Evolutionary conservation across 2,329 filamentous ascomycete genomes (phyloP).

Genomic region (Ophiostoma australiae): DNA sequence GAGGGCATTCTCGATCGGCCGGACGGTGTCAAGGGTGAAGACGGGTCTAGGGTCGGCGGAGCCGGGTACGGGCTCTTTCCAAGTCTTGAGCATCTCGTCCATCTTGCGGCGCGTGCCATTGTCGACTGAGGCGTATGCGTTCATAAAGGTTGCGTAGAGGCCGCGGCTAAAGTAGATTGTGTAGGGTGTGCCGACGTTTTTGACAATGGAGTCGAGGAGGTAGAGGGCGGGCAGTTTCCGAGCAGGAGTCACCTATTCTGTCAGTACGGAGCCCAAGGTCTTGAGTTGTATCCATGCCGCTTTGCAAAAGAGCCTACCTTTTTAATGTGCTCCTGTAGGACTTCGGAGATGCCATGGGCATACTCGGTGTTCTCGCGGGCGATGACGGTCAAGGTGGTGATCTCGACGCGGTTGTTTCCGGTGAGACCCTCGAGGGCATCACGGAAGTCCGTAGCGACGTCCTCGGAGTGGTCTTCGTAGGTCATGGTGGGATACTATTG

Average conservation of each 20-base stretch:
- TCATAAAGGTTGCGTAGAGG: constrained; percentile 93
- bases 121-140: constrained; percentile 87
- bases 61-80: constrained; percentile 94
- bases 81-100: constrained; percentile 95
- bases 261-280: constrained; percentile 25
- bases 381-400: constrained; percentile 95
- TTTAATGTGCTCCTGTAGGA: constrained; percentile 87
- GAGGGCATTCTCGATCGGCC: constrained; percentile 88
- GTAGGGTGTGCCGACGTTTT: constrained; percentile 97
- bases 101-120: constrained; percentile 77
- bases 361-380: constrained; percentile 96
- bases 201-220: constrained; percentile 95
- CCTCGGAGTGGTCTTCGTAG: constrained; percentile 58
- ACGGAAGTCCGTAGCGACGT: constrained; percentile 92
- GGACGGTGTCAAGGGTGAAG: constrained; percentile 79
- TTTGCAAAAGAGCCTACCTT: constrained; percentile 68
- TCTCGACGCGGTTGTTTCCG: constrained; percentile 87
- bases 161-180: constrained; percentile 90
- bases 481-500: constrained; percentile 37
- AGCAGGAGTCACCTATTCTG: constrained; percentile 67
- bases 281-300: background rate
- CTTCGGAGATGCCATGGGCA: constrained; percentile 85
- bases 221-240: constrained; percentile 96
- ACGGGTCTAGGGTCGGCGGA: constrained; percentile 90
- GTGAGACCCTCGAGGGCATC: constrained; percentile 88